Percentiles rank a stretch among this genome's conserved stretches.
Evolutionary conservation across 768 basidiomycete genomes (phyloP).

Genomic region (Amanita rubescens): DNA sequence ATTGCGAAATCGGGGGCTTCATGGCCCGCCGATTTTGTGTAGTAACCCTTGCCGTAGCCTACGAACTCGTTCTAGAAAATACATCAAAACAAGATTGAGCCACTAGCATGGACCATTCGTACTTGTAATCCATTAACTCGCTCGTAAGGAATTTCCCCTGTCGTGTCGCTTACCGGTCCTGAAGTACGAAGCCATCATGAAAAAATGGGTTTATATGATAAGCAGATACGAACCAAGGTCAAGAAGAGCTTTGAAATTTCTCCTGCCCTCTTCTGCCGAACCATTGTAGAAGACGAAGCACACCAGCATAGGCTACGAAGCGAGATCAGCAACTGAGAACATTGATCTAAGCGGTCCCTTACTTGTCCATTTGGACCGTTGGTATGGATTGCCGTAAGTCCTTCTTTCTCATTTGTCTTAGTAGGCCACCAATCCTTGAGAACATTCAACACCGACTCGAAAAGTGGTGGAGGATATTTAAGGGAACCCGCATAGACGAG

Average conservation of each 20-base stretch:
- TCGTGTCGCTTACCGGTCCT: constrained; percentile 36
- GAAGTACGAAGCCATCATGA: background rate
- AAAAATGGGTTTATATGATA: background rate
- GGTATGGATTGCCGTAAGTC: constrained; percentile 26
- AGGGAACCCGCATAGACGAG: constrained; percentile 40
- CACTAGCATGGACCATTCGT: background rate
- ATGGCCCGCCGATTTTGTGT: constrained; percentile 36
- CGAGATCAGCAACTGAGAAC: background rate
- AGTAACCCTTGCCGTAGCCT: constrained; percentile 29
- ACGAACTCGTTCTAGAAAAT: constrained; percentile 27
- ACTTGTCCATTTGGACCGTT: constrained; percentile 33
- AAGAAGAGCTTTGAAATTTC: constrained; percentile 25
- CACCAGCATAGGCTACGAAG: constrained; percentile 29
- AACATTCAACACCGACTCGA: constrained; percentile 24
- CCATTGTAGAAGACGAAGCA: constrained; percentile 42
- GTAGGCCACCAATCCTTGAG: constrained; percentile 33
- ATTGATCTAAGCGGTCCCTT: constrained; percentile 4
- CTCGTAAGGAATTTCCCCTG: constrained; percentile 41
- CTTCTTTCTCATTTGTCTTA: constrained; percentile 30
- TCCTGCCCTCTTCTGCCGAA: constrained; percentile 38
- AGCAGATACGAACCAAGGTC: constrained; percentile 31
- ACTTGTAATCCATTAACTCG: constrained; percentile 34
- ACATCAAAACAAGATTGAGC: background rate
- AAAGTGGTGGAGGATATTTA: constrained; percentile 24
- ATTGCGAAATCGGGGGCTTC: constrained; percentile 20